Percentiles rank a stretch among this genome's conserved stretches.
Conservation (phyloP, 495 filamentous ascomycete genomes). For the Tetracladium marchalianum region DNA sequence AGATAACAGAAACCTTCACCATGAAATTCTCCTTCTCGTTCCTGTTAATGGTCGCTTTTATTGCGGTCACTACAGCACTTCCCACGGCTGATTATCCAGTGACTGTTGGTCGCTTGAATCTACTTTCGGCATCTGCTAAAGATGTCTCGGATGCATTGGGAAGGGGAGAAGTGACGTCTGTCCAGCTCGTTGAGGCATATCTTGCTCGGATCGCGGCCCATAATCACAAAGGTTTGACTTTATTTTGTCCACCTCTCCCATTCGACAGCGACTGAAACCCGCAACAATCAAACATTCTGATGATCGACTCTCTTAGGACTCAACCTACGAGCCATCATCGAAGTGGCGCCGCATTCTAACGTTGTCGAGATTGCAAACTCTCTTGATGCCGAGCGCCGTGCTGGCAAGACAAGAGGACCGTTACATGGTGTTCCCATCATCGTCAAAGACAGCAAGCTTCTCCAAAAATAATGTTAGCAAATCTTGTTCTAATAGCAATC, state of each 20-base stretch:
- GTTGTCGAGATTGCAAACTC: constrained; percentile 39
- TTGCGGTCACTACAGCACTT: too few species aligned
- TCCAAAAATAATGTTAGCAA: constrained; percentile 4
- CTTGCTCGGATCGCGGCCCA: constrained; percentile 38
- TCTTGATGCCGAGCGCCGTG: constrained; percentile 47
- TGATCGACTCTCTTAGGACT: too few species aligned
- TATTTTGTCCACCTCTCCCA: too few species aligned
- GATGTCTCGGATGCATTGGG: constrained; percentile 32
- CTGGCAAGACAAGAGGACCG: constrained; percentile 44
- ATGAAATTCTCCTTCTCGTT: too few species aligned
- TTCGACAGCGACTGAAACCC: not conserved
- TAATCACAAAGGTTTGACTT: constrained; percentile 20
- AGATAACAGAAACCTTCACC: too few species aligned
- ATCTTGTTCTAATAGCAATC: constrained; percentile 14
- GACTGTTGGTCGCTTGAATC: too few species aligned
- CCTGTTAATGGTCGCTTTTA: too few species aligned
- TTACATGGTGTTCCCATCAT: constrained; percentile 67
- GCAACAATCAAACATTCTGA: not conserved
- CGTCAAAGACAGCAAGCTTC: constrained; percentile 55
- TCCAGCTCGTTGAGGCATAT: constrained; percentile 38
- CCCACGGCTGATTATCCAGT: too few species aligned
- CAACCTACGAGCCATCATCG: constrained; percentile 46
- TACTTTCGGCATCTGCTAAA: constrained; percentile 24
- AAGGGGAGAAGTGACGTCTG: constrained; percentile 28
- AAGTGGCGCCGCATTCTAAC: constrained; percentile 53